Conservation (phyloP, 345 rosid genomes). For the Rhizophora apiculata region DNA sequence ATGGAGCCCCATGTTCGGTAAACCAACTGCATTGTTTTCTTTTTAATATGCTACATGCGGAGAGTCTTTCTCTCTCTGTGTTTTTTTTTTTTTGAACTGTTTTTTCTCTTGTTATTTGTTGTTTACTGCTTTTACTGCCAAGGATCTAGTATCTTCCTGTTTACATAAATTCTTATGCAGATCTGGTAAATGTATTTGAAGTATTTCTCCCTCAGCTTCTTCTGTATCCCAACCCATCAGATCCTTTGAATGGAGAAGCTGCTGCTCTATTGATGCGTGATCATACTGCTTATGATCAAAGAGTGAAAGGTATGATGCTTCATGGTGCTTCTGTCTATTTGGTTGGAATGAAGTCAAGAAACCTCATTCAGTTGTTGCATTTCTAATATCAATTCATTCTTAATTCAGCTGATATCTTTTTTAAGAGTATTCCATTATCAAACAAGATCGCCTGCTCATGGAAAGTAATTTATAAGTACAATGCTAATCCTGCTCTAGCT, state of each 20-base stretch:
- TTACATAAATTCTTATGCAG: constrained; percentile 35
- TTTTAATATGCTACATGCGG: neutral
- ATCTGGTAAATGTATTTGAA: constrained; percentile 94
- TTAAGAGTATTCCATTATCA: too few species aligned
- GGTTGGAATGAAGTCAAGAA: neutral
- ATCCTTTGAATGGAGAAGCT: constrained; percentile 97
- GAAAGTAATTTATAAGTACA: neutral
- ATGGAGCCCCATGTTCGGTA: constrained; percentile 99
- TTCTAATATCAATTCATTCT: too few species aligned
- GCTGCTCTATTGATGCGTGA: constrained; percentile 97
- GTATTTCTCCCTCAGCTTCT: constrained; percentile 98
- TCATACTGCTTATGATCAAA: constrained; percentile 68
- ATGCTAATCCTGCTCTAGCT: neutral
- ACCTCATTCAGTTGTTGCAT: neutral
- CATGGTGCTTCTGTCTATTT: neutral
- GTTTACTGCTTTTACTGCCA: neutral
- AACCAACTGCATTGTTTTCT: constrained; percentile 15
- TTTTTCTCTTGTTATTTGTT: constrained; percentile 12
- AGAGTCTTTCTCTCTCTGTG: neutral
- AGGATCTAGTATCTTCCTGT: neutral
- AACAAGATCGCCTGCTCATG: neutral
- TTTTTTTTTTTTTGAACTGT: neutral
- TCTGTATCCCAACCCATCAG: constrained; percentile 91
- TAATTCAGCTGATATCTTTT: too few species aligned
- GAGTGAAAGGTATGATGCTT: constrained; percentile 66